Base-by-base conservation (phyloP, 768 basidiomycete genomes). In the Xanthoconium purpureum region DNA sequence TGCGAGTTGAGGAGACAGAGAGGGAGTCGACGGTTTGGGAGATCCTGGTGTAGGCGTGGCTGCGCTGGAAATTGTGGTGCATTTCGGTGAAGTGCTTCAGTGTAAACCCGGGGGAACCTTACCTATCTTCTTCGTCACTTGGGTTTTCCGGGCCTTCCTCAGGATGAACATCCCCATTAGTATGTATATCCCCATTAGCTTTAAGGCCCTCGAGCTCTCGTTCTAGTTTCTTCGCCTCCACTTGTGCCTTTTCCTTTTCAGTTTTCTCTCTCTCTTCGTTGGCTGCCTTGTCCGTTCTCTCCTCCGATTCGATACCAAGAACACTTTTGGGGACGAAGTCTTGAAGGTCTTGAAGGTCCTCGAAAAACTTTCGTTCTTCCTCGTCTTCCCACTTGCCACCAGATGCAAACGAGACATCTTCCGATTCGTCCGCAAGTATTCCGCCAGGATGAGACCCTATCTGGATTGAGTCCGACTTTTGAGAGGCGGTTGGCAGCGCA, bases 321-420 rank as follows among this genome's bases (percentile, higher is more conserved):
- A 98, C 82, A 50, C 85, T 88, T 48, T 83, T 85, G 0, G 97
- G 97, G 3, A 97, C 93, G 56, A 94, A 92, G 56, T 97, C 93
- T 56, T 88, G 88, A 51, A 98, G 70, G 71, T 98, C 97, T 56
- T 90, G 83, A 42, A 97, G 77, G 57, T 98, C 94, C 67, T 98
- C 96, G 63, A 88, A 98, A 73, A 96, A 98, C 56, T 87, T 78
- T 24, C 89, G 79, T 69, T 98, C 96, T 74, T 99, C 96, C 62
- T 98, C 97, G 63, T 98, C 97, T 71, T 93, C 93, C 97, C 97
- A 99, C 71, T 98, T 94, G 5, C 94, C 89, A 7, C 89, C 87
- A 3, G 79, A 74, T 5, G 71, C 70, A 11, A 76, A 61, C 28
- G 75, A 66, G 3, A 52, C 53, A 44, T 89, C 84, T 9, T 93